Evolutionary conservation across 2,329 filamentous ascomycete species (phyloP), one percentile per base, ranked within the genome.

Genomic region (Lasiodiplodia sp.): DNA sequence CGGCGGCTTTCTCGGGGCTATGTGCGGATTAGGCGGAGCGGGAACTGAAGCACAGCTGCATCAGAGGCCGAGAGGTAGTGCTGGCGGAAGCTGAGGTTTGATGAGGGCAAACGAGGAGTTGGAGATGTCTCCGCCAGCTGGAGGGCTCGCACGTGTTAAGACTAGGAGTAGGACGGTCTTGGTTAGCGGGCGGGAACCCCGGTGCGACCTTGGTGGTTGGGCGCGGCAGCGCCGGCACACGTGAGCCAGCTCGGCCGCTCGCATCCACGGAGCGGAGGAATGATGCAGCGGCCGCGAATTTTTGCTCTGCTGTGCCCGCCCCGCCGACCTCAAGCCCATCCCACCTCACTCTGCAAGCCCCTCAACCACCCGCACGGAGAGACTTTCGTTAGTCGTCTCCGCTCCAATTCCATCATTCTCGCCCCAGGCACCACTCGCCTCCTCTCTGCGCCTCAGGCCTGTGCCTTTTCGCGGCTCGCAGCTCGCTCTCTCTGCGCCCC

Each of bases 391-490:
- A 77, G 76, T 76, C 76, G 71, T 73, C 77, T 77, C 75, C 65
- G 51, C 60, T 31, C 55, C 37, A 38, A 21, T 23, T 25, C 65
- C 25, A 37, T 53, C 65, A 64, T 62, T 70, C 72, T 73, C 69
- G 66, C 70, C 76, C 77, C 72, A 79, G 78, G 75, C 82, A 71
- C 73, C 79, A 84, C 83, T 83, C 80, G 81, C 82, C 78, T 79
- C 77, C 77, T 80, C 78, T 83, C 60, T 28, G 60, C 60, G 60
- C 60, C 47, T 77, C 79, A 80, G 79, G 82, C 86, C 83, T 83
- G 37, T 83, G 79, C 83, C 84, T 80, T 84, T 83, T 80, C 73
- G 74, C 77, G 80, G 74, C 77, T 79, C 71, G 81, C 83, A 80
- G 83, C 83, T 83, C 83, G 82, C 74, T 82, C 83, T 83, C 82